phyloP scores from a whole-genome alignment of 2,329 filamentous ascomycete genomes.

The Epichloe aotearoae region DNA sequence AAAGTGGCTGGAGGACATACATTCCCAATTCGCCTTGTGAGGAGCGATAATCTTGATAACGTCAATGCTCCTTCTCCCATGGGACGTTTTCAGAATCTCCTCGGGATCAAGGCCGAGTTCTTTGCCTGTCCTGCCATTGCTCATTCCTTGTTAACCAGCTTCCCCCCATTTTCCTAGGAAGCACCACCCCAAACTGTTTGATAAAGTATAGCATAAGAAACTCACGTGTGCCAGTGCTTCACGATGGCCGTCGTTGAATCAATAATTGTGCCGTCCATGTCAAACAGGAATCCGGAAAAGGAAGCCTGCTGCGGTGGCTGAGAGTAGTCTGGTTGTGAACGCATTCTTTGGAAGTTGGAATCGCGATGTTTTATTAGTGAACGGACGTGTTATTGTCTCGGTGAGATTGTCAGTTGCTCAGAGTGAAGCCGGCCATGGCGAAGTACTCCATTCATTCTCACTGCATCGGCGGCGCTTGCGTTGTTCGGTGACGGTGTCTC shows the following conservation, averaged over 20 bases:
- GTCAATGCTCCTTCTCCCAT: conserved; percentile 83
- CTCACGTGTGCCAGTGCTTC: conserved; percentile 63
- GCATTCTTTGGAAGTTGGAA: conserved; percentile 14
- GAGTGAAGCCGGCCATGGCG: no score
- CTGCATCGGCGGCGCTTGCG: no score
- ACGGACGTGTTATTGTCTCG: no score
- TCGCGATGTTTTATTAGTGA: no score
- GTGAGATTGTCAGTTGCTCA: no score
- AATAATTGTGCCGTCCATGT: conserved; percentile 76
- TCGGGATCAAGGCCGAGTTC: conserved; percentile 78
- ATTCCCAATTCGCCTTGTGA: conserved; percentile 84
- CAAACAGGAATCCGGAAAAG: conserved; percentile 50
- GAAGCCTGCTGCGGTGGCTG: conserved; percentile 31
- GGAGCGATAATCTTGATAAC: conserved; percentile 66
- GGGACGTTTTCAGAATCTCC: conserved; percentile 77
- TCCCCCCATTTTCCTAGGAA: not conserved
- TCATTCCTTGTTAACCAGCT: not conserved
- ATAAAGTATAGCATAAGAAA: not conserved
- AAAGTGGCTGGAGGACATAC: conserved; percentile 37
- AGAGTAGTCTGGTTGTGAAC: conserved; percentile 24
- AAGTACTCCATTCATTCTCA: no score
- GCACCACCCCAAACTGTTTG: not conserved
- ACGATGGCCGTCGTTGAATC: conserved; percentile 66
- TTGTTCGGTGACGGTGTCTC: conserved; percentile 1
- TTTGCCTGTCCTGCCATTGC: conserved; percentile 49